Evolutionary conservation across 108 stramenopile genomes (phyloP).

Genomic region (Aurantiochytrium sp.): DNA sequence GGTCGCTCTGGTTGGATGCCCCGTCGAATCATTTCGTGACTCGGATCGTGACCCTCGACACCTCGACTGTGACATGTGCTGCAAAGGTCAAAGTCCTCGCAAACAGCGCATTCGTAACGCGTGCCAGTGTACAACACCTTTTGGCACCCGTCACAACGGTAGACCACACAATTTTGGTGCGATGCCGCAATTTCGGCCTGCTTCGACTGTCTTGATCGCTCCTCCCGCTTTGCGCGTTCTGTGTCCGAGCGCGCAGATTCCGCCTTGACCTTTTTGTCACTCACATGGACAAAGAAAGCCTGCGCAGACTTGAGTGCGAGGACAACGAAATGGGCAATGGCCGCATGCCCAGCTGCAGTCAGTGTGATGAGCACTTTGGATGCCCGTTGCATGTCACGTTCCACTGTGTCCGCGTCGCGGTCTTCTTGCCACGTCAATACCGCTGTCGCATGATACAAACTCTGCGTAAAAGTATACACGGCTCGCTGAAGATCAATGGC

Average conservation of each 20-base stretch:
- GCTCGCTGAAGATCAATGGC: not conserved
- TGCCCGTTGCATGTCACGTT: not conserved
- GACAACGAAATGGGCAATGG: not conserved
- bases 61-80: not conserved
- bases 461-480: not conserved
- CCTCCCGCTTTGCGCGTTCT: no score
- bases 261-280: not conserved
- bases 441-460: not conserved
- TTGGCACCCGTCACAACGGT: not conserved
- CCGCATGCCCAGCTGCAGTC: not conserved
- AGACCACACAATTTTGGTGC: not conserved
- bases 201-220: no score
- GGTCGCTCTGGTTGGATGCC: not conserved
- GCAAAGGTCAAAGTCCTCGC: constrained; percentile 5
- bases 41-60: not conserved
- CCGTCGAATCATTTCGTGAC: not conserved
- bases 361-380: not conserved
- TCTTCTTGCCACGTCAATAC: not conserved
- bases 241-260: no score
- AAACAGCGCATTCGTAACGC: not conserved
- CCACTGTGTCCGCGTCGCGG: not conserved
- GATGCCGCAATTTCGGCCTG: no score
- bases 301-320: not conserved
- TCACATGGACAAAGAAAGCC: not conserved
- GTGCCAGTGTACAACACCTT: not conserved